Base-by-base conservation (phyloP, 257 asterid species). In the Forsythia suspensa region DNA sequence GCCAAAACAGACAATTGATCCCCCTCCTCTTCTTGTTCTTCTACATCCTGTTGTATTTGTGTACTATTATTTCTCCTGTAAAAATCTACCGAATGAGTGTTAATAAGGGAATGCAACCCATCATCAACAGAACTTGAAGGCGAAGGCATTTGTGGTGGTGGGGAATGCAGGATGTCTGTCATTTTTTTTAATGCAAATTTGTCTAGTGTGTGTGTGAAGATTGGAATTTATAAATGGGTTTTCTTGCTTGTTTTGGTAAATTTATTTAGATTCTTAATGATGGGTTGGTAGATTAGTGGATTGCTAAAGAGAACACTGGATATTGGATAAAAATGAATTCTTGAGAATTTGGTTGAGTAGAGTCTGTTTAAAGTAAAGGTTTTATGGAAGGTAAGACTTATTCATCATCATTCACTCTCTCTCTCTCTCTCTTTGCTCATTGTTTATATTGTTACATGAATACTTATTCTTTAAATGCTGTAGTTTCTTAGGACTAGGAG, bases 301-400 rank as follows among this genome's bases (percentile, higher is more conserved):
- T 15, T 70, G 29, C 13, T n/a, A 16, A 42, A 29, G 34, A 29
- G 34, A 29, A 29, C 34, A 29, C 34, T 29, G 34, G 34, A 29
- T 29, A 29, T 29, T 29, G 34, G 34, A 59, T 51, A 70, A 40
- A 4, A 18, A 73, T 24, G 71, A 74, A 73, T 51, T 72, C 34
- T 69, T 66, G 66, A 55, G 34, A 39, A 5, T 20, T 43, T 44
- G 40, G 74, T 80, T 86, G 89, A 87, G 84, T 84, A 52, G 91
- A 89, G 91, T 89, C 88, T 69, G 90, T 78, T 89, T 82, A 80
- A 95, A 95, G 98, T 70, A 86, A 91, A 88, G 87, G 88, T 81
- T 81, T 73, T 78, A 80, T 76, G 92, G 92, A 87, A 80, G 97
- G 89, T 92, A 87, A 87, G 91, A 84, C 74, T 74, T 80, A 18